Percentiles rank a stretch among this genome's conserved stretches.
These are phyloP conservation scores for Holtermannia corniformis DNA, from an alignment of 768 basidiomycete species.

Conservation along the genomic window DNA sequence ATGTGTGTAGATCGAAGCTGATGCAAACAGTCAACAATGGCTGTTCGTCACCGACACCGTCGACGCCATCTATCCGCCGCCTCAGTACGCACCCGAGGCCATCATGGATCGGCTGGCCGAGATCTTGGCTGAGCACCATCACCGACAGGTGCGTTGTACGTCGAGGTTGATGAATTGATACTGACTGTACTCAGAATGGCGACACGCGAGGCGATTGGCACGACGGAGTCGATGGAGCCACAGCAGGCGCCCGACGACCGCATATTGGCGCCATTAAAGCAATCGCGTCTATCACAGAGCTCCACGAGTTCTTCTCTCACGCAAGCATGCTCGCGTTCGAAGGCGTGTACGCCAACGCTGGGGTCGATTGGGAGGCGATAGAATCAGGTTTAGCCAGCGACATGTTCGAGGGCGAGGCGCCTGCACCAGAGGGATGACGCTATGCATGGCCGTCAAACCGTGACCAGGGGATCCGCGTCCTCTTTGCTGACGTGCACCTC, in stretches of 20 bases:
- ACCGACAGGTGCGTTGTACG: conserved; percentile 3
- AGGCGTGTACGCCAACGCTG: conserved; percentile 64
- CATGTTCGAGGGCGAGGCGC: conserved; percentile 59
- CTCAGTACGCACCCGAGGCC: conserved; percentile 61
- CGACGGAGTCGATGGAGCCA: neutral
- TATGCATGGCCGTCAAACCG: conserved; percentile 4
- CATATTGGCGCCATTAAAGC: conserved; percentile 59
- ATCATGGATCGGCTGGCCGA: conserved; percentile 87
- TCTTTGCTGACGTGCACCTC: conserved; percentile 62
- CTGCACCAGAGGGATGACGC: too few relatives aligned
- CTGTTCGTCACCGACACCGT: conserved; percentile 97
- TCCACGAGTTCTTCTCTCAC: conserved; percentile 82
- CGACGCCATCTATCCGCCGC: conserved; percentile 81
- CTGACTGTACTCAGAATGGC: neutral
- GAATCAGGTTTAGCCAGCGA: conserved; percentile 72
- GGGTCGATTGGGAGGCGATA: conserved; percentile 78
- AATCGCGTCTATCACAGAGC: conserved; percentile 72
- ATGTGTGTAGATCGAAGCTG: too few relatives aligned
- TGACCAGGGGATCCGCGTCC: conserved; percentile 62
- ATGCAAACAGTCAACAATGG: conserved; percentile 82
- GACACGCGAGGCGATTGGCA: neutral
- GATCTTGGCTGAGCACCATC: conserved; percentile 50
- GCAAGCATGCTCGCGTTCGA: conserved; percentile 85
- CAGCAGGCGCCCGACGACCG: conserved; percentile 54
- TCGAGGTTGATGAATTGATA: neutral